Conservation (phyloP, 768 basidiomycete genomes). For the Galerina marginata region DNA sequence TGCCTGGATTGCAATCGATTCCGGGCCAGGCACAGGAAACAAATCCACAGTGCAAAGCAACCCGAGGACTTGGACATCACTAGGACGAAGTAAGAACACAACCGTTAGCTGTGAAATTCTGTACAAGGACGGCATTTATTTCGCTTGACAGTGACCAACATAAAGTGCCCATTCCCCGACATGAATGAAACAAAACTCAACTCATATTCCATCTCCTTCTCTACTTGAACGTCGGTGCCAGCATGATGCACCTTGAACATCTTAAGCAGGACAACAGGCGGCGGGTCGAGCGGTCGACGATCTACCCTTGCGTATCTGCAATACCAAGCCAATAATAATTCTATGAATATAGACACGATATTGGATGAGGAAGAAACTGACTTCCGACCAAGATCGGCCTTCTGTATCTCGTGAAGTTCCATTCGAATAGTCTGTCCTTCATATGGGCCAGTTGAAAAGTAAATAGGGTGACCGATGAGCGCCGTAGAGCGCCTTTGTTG, state of each 20-base stretch:
- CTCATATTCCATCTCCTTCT: slow-evolving; percentile 57
- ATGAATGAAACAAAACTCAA: slow-evolving; percentile 27
- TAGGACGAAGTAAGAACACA: slow-evolving; percentile 29
- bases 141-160: not conserved
- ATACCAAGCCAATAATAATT: slow-evolving; percentile 12
- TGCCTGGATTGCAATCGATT: not conserved
- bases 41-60: slow-evolving; percentile 81
- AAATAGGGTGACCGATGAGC: slow-evolving; percentile 56
- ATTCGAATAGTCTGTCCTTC: slow-evolving; percentile 60
- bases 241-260: slow-evolving; percentile 51
- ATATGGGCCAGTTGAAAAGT: slow-evolving; percentile 65
- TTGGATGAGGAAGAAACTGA: slow-evolving; percentile 33
- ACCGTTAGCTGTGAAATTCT: not conserved
- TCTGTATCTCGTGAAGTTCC: slow-evolving; percentile 63
- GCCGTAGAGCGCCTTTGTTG: slow-evolving; percentile 16
- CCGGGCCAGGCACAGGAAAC: slow-evolving; percentile 57
- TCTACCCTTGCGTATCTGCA: slow-evolving; percentile 65
- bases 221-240: slow-evolving; percentile 45
- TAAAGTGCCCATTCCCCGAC: not conserved
- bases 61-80: slow-evolving; percentile 66
- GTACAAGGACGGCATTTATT: not conserved
- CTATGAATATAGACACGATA: slow-evolving; percentile 5
- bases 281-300: slow-evolving; percentile 68
- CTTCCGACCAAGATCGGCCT: slow-evolving; percentile 74
- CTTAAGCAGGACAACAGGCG: slow-evolving; percentile 61